Percentiles rank a stretch among this genome's conserved stretches.
phyloP scores from a whole-genome alignment of 805 yeast species.

The Yamadazyma laniorum region DNA sequence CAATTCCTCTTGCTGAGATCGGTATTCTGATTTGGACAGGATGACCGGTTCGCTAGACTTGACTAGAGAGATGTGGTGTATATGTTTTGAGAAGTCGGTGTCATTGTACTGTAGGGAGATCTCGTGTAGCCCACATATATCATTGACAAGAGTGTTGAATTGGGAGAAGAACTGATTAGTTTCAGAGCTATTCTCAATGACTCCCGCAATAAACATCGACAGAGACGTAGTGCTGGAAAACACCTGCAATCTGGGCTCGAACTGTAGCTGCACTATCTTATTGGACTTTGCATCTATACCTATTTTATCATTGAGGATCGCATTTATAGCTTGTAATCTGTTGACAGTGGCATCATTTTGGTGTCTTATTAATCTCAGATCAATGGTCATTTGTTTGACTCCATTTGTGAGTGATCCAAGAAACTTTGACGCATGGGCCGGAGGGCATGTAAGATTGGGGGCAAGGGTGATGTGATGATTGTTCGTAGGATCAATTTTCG shows the following conservation, averaged over 20 bases:
- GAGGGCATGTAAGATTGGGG: neutral
- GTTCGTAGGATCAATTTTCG: conserved; percentile 1
- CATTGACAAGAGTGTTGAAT: neutral
- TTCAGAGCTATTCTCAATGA: neutral
- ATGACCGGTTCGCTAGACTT: neutral
- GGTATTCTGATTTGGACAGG: neutral
- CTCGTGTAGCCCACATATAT: neutral
- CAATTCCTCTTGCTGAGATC: neutral
- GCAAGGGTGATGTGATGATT: neutral
- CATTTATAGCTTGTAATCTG: neutral
- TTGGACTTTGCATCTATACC: neutral
- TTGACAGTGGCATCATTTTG: neutral
- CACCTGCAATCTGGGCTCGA: conserved; percentile 4
- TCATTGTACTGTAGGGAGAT: neutral
- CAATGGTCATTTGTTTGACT: neutral
- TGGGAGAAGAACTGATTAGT: conserved; percentile 4
- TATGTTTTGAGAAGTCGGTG: neutral
- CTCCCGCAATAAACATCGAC: conserved; percentile 4
- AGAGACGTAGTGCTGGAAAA: conserved; percentile 3
- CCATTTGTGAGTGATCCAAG: neutral
- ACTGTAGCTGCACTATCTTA: neutral
- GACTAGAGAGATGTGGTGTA: neutral
- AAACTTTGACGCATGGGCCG: neutral
- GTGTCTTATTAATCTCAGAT: neutral
- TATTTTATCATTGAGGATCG: too few relatives aligned